phyloP scores from a whole-genome alignment of 805 yeast species.

The Kuraishia cidri region DNA sequence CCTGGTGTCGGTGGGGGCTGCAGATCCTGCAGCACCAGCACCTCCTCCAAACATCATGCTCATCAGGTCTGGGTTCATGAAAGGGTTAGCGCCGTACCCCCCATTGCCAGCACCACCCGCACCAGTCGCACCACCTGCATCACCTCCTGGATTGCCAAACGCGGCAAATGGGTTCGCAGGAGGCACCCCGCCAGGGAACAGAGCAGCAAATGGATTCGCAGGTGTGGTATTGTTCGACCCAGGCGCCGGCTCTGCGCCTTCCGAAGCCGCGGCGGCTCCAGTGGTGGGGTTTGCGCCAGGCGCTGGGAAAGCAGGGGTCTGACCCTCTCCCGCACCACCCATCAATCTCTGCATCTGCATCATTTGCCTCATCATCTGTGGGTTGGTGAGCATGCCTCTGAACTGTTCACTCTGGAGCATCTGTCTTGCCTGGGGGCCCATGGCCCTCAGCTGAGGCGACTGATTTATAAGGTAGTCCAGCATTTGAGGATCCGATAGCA shows the following conservation, averaged over 20 bases:
- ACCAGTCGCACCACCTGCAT: conserved; percentile 14
- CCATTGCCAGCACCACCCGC: conserved; percentile 13
- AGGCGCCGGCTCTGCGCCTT: background rate
- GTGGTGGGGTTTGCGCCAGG: conserved; percentile 30
- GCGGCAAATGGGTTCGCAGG: conserved; percentile 35
- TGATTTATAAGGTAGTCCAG: conserved; percentile 72
- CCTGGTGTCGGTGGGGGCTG: conserved; percentile 53
- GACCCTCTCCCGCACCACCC: conserved; percentile 23
- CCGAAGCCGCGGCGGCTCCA: conserved; percentile 3
- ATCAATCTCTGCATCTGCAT: conserved; percentile 61
- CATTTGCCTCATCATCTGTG: conserved; percentile 77
- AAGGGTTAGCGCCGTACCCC: conserved; percentile 26
- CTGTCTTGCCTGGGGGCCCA: conserved; percentile 87
- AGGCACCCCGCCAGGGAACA: conserved; percentile 24
- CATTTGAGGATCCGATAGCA: conserved; percentile 86
- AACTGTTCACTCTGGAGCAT: conserved; percentile 79
- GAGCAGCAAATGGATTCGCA: conserved; percentile 47
- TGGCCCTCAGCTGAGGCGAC: conserved; percentile 73
- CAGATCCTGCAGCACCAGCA: conserved; percentile 64
- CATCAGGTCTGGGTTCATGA: conserved; percentile 38
- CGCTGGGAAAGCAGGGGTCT: conserved; percentile 31
- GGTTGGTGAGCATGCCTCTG: conserved; percentile 74
- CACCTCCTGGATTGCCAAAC: conserved; percentile 15
- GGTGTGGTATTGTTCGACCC: conserved; percentile 15
- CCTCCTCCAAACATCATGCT: conserved; percentile 35